Percentiles rank a stretch among this genome's conserved stretches.
These are phyloP conservation scores for Xanthoparmelia taractica DNA, from an alignment of 495 filamentous ascomycete species.

Conservation along the genomic window DNA sequence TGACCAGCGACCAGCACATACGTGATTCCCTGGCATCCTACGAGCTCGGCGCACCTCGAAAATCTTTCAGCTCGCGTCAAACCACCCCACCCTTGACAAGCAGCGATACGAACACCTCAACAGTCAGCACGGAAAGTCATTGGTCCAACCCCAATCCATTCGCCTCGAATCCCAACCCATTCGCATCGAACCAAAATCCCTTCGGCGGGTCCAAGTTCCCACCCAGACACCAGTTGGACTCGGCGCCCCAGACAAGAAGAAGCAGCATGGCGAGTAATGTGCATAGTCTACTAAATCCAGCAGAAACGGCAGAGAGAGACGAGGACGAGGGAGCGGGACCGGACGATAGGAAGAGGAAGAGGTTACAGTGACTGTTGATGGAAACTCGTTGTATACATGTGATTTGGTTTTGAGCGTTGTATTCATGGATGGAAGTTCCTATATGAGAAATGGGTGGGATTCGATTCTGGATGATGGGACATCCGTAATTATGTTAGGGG, in stretches of 20 bases:
- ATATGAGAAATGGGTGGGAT: not conserved
- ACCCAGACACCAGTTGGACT: constrained; percentile 30
- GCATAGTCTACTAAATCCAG: constrained; percentile 74
- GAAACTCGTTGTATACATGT: constrained; percentile 11
- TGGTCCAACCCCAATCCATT: constrained; percentile 43
- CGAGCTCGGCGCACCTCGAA: constrained; percentile 58
- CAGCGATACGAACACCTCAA: constrained; percentile 42
- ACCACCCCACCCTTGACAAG: constrained; percentile 56
- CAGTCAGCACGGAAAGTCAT: constrained; percentile 45
- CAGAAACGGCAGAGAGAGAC: constrained; percentile 64
- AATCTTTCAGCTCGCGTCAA: constrained; percentile 56
- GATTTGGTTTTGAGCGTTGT: not conserved
- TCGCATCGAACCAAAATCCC: constrained; percentile 31
- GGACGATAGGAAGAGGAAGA: constrained; percentile 75
- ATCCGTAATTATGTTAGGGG: not conserved
- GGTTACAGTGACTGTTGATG: constrained; percentile 47
- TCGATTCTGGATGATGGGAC: not conserved
- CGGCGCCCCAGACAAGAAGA: constrained; percentile 57
- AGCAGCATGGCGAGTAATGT: constrained; percentile 72
- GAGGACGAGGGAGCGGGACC: constrained; percentile 48
- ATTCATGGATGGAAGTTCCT: not conserved
- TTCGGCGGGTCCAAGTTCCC: constrained; percentile 45
- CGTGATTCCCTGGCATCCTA: constrained; percentile 77
- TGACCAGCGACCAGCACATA: constrained; percentile 67
- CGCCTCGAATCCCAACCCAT: not conserved